Evolutionary conservation across 192 early-diverging fungal genomes (phyloP).

Genomic region (Coemansia sp.): DNA sequence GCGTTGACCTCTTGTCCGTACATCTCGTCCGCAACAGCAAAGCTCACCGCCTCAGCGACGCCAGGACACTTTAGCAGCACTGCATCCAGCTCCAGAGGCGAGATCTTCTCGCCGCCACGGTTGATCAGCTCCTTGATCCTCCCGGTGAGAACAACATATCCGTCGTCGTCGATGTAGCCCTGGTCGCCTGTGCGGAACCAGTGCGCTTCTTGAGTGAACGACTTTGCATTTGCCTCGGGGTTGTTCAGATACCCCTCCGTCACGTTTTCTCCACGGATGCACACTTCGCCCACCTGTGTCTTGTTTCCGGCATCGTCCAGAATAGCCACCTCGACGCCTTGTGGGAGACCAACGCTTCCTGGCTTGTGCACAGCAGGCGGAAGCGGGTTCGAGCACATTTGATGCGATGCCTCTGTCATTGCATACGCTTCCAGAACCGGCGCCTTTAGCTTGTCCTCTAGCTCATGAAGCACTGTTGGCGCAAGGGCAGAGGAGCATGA

Average conservation of each 20-base stretch:
- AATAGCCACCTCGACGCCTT: constrained; percentile 73
- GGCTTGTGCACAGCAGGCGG: constrained; percentile 69
- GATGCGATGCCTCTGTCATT: constrained; percentile 88
- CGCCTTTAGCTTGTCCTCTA: constrained; percentile 66
- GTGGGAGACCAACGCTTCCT: constrained; percentile 75
- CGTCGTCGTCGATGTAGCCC: constrained; percentile 74
- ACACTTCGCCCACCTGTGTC: constrained; percentile 71
- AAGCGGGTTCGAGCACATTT: constrained; percentile 81
- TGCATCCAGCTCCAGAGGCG: constrained; percentile 80
- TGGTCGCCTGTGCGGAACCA: constrained; percentile 88
- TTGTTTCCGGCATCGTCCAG: constrained; percentile 54
- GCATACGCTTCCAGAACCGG: constrained; percentile 84
- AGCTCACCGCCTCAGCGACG: constrained; percentile 73
- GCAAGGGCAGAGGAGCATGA: constrained; percentile 78
- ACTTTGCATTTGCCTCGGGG: constrained; percentile 60
- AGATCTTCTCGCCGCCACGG: constrained; percentile 89
- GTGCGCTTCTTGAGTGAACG: constrained; percentile 60
- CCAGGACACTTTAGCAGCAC: constrained; percentile 67
- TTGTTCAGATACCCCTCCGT: constrained; percentile 77
- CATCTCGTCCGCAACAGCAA: constrained; percentile 72
- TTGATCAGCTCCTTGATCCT: constrained; percentile 91
- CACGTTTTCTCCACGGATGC: constrained; percentile 80
- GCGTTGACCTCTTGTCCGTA: constrained; percentile 85
- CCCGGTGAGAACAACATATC: constrained; percentile 77
- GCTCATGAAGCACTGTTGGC: constrained; percentile 63